Percentiles rank a stretch among this genome's conserved stretches.
phyloP scores from a whole-genome alignment of 306 rosid species.

The Fragaria ananassa region DNA sequence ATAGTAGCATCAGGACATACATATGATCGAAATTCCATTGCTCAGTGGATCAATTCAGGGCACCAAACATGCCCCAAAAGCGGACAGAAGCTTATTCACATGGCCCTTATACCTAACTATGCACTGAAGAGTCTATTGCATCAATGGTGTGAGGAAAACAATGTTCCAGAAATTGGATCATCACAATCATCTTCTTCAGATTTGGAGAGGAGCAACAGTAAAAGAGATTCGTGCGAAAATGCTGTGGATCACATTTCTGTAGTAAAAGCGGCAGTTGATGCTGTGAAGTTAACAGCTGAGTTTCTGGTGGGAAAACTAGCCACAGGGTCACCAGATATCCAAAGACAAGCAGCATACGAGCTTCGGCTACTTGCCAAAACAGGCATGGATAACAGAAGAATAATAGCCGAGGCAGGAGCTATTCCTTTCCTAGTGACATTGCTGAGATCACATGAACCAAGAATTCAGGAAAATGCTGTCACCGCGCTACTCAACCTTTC shows the following conservation, averaged over 20 bases:
- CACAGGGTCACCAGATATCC: constrained; percentile 79
- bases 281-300: constrained; percentile 87
- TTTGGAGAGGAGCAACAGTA: constrained; percentile 41
- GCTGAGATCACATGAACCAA: constrained; percentile 61
- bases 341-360: constrained; percentile 88
- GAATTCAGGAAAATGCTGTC: constrained; percentile 83
- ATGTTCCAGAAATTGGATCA: constrained; percentile 37
- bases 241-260: constrained; percentile 69
- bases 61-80: constrained; percentile 91
- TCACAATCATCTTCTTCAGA: constrained; percentile 25
- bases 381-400: constrained; percentile 66
- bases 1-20: constrained; percentile 88
- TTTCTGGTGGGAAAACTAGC: constrained; percentile 93
- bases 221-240: constrained; percentile 24
- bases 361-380: constrained; percentile 79
- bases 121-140: constrained; percentile 80
- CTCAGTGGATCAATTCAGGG: constrained; percentile 88
- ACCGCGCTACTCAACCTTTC: constrained; percentile 87
- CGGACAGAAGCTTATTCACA: constrained; percentile 80
- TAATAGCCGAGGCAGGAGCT: constrained; percentile 90
- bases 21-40: constrained; percentile 71
- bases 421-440: constrained; percentile 78
- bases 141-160: constrained; percentile 77
- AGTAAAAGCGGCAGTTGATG: constrained; percentile 62
- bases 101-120: constrained; percentile 84